These are phyloP conservation scores for Sugiyamaella floridensis DNA, from an alignment of 805 yeast species.

Conservation along the genomic window DNA sequence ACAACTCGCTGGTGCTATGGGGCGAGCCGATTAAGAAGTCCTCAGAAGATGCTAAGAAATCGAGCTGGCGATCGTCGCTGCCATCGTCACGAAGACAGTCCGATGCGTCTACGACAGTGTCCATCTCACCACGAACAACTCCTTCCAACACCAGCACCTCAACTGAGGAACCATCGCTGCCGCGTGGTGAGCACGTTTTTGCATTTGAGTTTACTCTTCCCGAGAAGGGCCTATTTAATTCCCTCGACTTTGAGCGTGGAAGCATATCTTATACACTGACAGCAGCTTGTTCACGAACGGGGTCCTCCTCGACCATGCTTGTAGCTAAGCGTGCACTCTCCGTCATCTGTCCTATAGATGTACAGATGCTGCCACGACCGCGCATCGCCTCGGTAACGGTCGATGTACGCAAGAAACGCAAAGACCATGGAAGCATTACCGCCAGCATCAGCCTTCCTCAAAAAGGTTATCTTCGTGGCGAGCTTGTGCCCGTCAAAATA, in stretches of 20 bases:
- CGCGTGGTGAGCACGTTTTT: slow-evolving; percentile 72
- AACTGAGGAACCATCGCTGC: slow-evolving; percentile 7
- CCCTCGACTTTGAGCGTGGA: slow-evolving; percentile 82
- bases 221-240: slow-evolving; percentile 59
- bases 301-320: neutral
- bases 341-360: slow-evolving; percentile 68
- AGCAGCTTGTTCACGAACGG: slow-evolving; percentile 28
- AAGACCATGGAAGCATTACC: slow-evolving; percentile 35
- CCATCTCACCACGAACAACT: neutral
- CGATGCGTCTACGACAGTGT: neutral
- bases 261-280: slow-evolving; percentile 60
- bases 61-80: neutral
- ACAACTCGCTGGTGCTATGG: slow-evolving; percentile 25
- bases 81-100: neutral
- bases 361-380: slow-evolving; percentile 56
- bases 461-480: slow-evolving; percentile 75
- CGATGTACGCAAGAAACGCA: slow-evolving; percentile 39
- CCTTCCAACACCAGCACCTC: neutral
- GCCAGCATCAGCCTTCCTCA: slow-evolving; percentile 43
- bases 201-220: slow-evolving; percentile 85
- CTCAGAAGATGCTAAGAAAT: neutral
- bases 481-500: slow-evolving; percentile 64
- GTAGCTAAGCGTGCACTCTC: slow-evolving; percentile 51
- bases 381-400: slow-evolving; percentile 60
- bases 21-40: slow-evolving; percentile 3